These are phyloP conservation scores for Oidiodendron maius DNA, from an alignment of 495 filamentous ascomycete genomes.

Conservation along the genomic window DNA sequence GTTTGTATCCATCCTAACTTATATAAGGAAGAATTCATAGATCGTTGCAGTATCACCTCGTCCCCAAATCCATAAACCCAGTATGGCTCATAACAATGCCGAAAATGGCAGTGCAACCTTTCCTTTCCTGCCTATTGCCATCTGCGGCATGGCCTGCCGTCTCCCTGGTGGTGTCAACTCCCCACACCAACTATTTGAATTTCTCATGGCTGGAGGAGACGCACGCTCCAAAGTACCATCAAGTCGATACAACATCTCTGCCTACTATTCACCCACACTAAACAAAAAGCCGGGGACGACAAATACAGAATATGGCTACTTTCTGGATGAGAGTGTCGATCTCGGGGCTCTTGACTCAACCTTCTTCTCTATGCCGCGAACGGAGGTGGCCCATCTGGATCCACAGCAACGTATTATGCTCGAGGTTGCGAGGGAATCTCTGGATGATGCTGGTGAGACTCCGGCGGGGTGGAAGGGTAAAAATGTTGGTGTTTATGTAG, in stretches of 20 bases:
- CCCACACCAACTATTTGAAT: constrained; percentile 49
- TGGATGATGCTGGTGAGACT: constrained; percentile 16
- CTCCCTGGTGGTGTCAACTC: constrained; percentile 49
- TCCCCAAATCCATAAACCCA: too few relatives aligned
- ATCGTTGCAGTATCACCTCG: too few relatives aligned
- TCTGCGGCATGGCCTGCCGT: constrained; percentile 53
- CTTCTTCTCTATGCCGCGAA: constrained; percentile 37
- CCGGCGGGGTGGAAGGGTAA: constrained; percentile 21
- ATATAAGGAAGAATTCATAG: too few relatives aligned
- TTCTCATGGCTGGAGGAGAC: constrained; percentile 26
- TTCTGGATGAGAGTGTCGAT: constrained; percentile 40
- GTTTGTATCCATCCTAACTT: too few relatives aligned
- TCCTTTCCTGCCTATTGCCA: constrained; percentile 59
- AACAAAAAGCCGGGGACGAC: constrained; percentile 7
- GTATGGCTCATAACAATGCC: too few relatives aligned
- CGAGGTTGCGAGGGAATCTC: constrained; percentile 34
- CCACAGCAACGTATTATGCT: constrained; percentile 52
- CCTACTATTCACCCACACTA: constrained; percentile 15
- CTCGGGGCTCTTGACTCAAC: constrained; percentile 46
- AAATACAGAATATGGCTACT: too few relatives aligned
- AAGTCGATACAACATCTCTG: constrained; percentile 42
- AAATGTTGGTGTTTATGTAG: constrained; percentile 25
- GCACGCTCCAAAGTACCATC: constrained; percentile 32
- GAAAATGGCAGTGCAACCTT: too few relatives aligned
- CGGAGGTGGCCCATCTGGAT: constrained; percentile 45